A percentile compares a stretch with the other conserved stretches of the same genome.
These are phyloP conservation scores for Coemansia sp. DNA, from an alignment of 192 early-diverging fungal species.

Conservation along the genomic window DNA sequence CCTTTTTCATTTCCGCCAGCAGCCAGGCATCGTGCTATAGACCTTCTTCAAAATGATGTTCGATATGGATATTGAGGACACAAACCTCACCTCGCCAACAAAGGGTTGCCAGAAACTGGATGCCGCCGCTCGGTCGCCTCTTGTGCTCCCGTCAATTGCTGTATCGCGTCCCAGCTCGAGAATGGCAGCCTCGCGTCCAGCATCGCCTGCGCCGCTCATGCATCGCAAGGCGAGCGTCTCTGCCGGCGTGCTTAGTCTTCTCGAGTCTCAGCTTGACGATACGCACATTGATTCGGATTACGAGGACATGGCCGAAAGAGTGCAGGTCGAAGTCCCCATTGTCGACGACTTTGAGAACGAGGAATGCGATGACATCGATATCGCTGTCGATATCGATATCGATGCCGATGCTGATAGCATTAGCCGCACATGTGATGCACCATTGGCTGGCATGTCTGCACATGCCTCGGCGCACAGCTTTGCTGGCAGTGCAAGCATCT, in stretches of 20 bases:
- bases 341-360: constrained; percentile 48
- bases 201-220: constrained; percentile 18
- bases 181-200: constrained; percentile 26
- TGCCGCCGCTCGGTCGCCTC: constrained; percentile 11
- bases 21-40: background rate
- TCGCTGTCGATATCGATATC: background rate
- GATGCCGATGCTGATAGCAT: background rate
- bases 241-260: constrained; percentile 32
- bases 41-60: constrained; percentile 33
- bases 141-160: constrained; percentile 38
- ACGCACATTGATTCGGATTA: constrained; percentile 49
- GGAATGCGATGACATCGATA: background rate
- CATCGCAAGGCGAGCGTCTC: constrained; percentile 47
- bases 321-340: constrained; percentile 51
- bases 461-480: background rate
- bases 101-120: constrained; percentile 8
- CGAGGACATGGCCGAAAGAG: constrained; percentile 44
- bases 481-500: background rate
- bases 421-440: too few species aligned
- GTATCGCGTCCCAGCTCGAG: constrained; percentile 43
- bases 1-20: background rate
- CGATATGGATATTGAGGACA: constrained; percentile 50
- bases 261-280: constrained; percentile 49
- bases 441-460: background rate
- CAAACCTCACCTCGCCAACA: background rate